phyloP scores from a whole-genome alignment of 2,329 filamentous ascomycete species.

The Cytospora leucostoma region DNA sequence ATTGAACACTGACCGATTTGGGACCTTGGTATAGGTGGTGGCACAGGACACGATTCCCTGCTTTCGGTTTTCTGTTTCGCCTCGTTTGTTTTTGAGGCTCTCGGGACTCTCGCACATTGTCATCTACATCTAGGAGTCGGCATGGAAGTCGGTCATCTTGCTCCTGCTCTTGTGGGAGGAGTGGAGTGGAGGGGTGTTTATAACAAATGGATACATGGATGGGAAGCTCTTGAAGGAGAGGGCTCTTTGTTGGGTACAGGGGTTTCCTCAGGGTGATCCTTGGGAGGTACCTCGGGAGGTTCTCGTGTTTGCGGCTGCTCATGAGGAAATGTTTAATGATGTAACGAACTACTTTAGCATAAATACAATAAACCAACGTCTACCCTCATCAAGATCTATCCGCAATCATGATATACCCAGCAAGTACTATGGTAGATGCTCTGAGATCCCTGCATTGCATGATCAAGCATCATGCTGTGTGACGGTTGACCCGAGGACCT shows the following conservation, averaged over 20 bases:
- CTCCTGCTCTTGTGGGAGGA: not conserved
- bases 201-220: slow-evolving; percentile 4
- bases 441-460: not conserved
- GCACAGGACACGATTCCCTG: slow-evolving; percentile 9
- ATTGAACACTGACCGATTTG: slow-evolving; percentile 7
- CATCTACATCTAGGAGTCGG: slow-evolving; percentile 1
- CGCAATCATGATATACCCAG: not conserved
- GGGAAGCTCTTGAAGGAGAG: slow-evolving; percentile 9
- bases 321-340: slow-evolving; percentile 24
- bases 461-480: not conserved
- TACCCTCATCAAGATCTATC: not conserved
- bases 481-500: not conserved
- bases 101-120: slow-evolving; percentile 9
- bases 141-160: slow-evolving; percentile 9
- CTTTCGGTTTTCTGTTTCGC: slow-evolving; percentile 7
- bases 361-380: slow-evolving; percentile 3
- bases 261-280: not conserved
- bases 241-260: slow-evolving; percentile 2
- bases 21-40: slow-evolving; percentile 3
- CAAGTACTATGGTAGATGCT: too few species aligned
- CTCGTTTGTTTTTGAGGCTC: not conserved
- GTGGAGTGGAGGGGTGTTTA: not conserved
- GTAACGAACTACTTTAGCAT: slow-evolving; percentile 21
- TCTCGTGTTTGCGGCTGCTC: slow-evolving; percentile 20
- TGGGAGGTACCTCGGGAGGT: slow-evolving; percentile 3